phyloP scores from a whole-genome alignment of 139 green algal genomes.

The Chlamydomonas asymmetrica region DNA sequence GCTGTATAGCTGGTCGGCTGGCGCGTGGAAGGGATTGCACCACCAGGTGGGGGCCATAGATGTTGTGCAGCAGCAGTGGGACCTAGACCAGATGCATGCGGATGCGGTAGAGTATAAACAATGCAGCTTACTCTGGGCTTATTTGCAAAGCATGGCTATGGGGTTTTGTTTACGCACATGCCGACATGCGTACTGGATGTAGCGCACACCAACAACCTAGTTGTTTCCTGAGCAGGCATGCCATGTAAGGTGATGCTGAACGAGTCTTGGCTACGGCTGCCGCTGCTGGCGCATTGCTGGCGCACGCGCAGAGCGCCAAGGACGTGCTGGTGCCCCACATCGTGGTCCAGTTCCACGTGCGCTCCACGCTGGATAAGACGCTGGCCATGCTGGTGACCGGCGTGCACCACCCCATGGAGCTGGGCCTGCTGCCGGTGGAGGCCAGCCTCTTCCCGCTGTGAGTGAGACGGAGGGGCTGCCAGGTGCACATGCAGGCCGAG shows the following conservation, averaged over 20 bases:
- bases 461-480: not conserved
- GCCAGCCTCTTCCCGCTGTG: constrained; percentile 21
- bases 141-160: too few relatives aligned
- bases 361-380: not conserved
- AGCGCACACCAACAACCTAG: too few relatives aligned
- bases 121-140: too few relatives aligned
- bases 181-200: too few relatives aligned
- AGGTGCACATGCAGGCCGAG: not conserved
- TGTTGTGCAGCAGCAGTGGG: too few relatives aligned
- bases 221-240: too few relatives aligned
- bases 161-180: too few relatives aligned
- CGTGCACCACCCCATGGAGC: constrained; percentile 12
- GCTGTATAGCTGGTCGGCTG: constrained; percentile 12
- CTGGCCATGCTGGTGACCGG: constrained; percentile 9
- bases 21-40: constrained; percentile 5
- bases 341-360: constrained; percentile 30
- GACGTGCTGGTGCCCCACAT: constrained; percentile 17
- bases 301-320: too few relatives aligned
- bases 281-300: not conserved
- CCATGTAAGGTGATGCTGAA: too few relatives aligned
- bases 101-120: too few relatives aligned
- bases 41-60: too few relatives aligned
- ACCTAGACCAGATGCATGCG: too few relatives aligned
- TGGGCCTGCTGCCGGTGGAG: constrained; percentile 19
- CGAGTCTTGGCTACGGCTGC: not conserved